Conservation (phyloP, 1,284 basidiomycete species). For the Trichosporon sp. region DNA sequence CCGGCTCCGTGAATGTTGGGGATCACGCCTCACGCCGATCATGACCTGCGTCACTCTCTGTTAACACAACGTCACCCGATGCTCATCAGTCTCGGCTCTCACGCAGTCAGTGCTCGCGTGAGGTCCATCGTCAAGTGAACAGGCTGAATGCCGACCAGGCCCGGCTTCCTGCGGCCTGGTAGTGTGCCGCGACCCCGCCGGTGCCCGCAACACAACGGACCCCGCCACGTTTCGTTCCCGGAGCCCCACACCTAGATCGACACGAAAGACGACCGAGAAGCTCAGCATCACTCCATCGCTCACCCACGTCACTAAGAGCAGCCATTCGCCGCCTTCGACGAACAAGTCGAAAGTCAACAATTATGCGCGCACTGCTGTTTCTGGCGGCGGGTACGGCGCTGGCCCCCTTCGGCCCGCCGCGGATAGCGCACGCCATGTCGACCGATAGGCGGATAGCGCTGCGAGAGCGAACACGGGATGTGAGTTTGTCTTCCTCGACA, state of each 20-base stretch:
- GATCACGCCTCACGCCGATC: background rate
- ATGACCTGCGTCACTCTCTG: background rate
- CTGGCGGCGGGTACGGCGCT: background rate
- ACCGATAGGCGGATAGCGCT: constrained; percentile 22
- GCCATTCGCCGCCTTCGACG: too few relatives aligned
- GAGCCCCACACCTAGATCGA: background rate
- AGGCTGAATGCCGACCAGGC: too few relatives aligned
- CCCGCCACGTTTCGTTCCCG: background rate
- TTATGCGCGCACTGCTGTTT: constrained; percentile 23
- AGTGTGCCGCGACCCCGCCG: background rate
- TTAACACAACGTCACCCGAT: too few relatives aligned
- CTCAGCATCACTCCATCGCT: background rate
- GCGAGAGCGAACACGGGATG: constrained; percentile 28
- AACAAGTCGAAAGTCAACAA: background rate
- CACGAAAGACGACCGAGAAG: background rate
- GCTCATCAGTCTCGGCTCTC: background rate
- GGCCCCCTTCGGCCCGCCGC: background rate
- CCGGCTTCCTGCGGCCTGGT: background rate
- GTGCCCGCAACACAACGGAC: background rate
- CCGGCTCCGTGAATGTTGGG: background rate
- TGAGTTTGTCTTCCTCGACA: constrained; percentile 15
- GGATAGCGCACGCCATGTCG: constrained; percentile 20
- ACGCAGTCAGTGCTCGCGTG: background rate
- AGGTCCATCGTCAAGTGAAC: background rate
- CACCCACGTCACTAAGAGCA: background rate